Conservation (phyloP, 805 yeast species). For the Soucietia sequanensis region DNA sequence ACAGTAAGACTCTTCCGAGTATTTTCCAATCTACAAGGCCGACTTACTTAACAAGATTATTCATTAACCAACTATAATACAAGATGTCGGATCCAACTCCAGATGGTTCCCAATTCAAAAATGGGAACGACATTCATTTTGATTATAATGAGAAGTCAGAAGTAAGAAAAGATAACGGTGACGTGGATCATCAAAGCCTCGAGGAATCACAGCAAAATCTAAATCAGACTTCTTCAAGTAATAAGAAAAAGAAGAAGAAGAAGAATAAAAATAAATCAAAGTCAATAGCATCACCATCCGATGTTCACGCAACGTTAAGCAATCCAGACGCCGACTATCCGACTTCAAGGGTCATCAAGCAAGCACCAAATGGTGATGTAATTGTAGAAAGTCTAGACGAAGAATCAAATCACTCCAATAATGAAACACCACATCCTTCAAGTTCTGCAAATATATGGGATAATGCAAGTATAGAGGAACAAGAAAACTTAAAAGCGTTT, state of each 20-base stretch:
- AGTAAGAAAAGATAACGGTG: too few relatives aligned
- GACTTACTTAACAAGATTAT: too few relatives aligned
- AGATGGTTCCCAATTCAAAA: slow-evolving; percentile 17
- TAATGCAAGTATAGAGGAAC: slow-evolving; percentile 48
- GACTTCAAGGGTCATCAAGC: slow-evolving; percentile 65
- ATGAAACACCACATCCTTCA: slow-evolving; percentile 6
- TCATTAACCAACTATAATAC: too few relatives aligned
- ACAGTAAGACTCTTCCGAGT: too few relatives aligned
- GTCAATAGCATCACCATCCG: slow-evolving; percentile 6
- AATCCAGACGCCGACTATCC: slow-evolving; percentile 68
- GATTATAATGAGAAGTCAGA: slow-evolving; percentile 14
- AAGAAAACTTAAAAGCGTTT: slow-evolving; percentile 48
- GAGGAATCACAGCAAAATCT: too few relatives aligned
- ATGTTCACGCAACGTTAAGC: slow-evolving; percentile 45
- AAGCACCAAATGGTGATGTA: slow-evolving; percentile 74
- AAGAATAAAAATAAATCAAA: slow-evolving; percentile 29
- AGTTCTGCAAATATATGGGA: slow-evolving; percentile 42
- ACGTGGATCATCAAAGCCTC: too few relatives aligned
- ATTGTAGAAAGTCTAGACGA: slow-evolving; percentile 59
- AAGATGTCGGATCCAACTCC: slow-evolving; percentile 10
- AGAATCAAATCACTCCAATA: slow-evolving; percentile 11
- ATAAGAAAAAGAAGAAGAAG: slow-evolving; percentile 26
- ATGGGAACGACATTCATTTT: slow-evolving; percentile 38
- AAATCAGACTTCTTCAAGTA: slow-evolving; percentile 3
- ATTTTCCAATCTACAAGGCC: too few relatives aligned